Evolutionary conservation across 2,329 filamentous ascomycete genomes (phyloP).

Genomic region (Fusarium sp.): DNA sequence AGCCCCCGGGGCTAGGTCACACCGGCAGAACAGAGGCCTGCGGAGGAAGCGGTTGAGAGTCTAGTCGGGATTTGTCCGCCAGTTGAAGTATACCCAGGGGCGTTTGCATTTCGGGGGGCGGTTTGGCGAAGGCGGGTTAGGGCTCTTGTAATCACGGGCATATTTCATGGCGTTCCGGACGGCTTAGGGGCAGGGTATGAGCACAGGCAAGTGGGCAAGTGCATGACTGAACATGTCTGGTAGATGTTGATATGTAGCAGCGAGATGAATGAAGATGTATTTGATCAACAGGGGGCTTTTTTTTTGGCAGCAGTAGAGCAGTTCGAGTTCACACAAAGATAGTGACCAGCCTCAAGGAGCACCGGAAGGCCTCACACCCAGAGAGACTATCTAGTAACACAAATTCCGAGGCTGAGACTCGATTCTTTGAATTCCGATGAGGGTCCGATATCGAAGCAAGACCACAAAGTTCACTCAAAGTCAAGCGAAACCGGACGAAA

Average conservation of each 20-base stretch:
- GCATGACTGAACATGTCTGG: constrained; percentile 29
- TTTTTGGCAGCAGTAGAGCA: not conserved
- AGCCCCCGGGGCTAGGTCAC: constrained; percentile 20
- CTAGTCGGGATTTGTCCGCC: constrained; percentile 20
- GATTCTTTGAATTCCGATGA: too few species aligned
- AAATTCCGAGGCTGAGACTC: too few species aligned
- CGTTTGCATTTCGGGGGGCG: constrained; percentile 44
- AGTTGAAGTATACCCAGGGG: constrained; percentile 46
- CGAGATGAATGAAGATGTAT: constrained; percentile 37
- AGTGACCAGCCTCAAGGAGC: too few species aligned
- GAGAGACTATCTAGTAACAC: too few species aligned
- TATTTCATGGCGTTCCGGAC: constrained; percentile 48
- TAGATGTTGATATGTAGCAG: constrained; percentile 22
- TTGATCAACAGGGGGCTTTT: not conserved
- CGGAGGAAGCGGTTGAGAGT: constrained; percentile 16
- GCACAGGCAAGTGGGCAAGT: constrained; percentile 52
- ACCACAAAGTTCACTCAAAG: too few species aligned
- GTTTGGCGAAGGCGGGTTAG: constrained; percentile 36
- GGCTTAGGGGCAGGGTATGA: constrained; percentile 18
- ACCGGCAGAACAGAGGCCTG: constrained; percentile 11
- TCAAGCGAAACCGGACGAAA: too few species aligned
- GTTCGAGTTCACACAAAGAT: too few species aligned
- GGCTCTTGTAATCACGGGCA: constrained; percentile 40
- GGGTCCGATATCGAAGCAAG: too few species aligned
- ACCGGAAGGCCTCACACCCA: too few species aligned